Base-by-base conservation (phyloP, 805 yeast genomes). In the Grigorovia jiainica region DNA sequence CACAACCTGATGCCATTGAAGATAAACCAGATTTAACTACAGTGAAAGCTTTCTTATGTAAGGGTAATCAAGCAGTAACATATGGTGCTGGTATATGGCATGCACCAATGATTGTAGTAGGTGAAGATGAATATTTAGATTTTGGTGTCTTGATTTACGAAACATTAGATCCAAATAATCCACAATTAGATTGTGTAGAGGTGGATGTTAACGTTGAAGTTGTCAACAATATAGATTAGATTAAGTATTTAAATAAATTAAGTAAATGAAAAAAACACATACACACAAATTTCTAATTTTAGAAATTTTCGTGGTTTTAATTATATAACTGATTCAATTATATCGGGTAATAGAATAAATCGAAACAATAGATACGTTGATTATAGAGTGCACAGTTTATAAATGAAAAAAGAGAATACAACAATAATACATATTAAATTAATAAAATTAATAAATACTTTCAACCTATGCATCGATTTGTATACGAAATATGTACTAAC, bases 31-130 rank as follows among this genome's bases (percentile, higher is more conserved):
- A 82, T 50, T 71, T 75, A n/a, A 50, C 63, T 2, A 63, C 74
- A 0, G 52, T 80, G 9, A 71, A 67, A 48, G 95, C 95, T 0
- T 89, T 87, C 53, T 49, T 76, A 5, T 85, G 89, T 49, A 71
- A 65, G 42, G 95, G 95, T 0, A 80, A 84, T 57, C 95, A 87
- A 55, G 84, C 95, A 0, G 87, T 89, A 4, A 89, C 96, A 0
- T 87, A 87, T 58, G 94, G 87, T 0, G 75, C 73, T 7, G 72
- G 70, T 38, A 40, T 81, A 4, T 89, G 97, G 97, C 97, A 89
- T 58, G 95, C 97, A 0, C 97, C 97, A 3, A 89, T 89, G 97
- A 81, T 90, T 18, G 90, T 86, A 2, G 60, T 87, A 8, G 81
- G 79, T 27, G 76, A 73, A 15, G 44, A 38, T 19, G 49, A 48